A percentile compares a stretch with the other conserved stretches of the same genome.
These are phyloP conservation scores for Rhizoctonia solani DNA, from an alignment of 1,284 basidiomycete species.

Conservation along the genomic window DNA sequence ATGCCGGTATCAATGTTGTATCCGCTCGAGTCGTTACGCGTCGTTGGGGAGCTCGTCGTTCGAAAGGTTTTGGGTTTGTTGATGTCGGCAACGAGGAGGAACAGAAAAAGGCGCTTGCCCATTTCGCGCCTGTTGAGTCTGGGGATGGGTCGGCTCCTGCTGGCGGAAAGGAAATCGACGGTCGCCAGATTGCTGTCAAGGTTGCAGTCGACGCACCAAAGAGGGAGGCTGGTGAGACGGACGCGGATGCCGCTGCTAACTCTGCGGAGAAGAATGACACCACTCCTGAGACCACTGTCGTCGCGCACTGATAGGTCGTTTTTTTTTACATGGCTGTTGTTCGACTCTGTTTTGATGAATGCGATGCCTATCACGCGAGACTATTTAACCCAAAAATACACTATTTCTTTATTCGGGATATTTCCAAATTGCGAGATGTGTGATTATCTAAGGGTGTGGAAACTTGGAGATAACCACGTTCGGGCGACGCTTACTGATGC, in stretches of 20 bases:
- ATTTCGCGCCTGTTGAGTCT: slow-evolving; percentile 30
- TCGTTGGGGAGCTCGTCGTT: slow-evolving; percentile 79
- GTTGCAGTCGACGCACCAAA: slow-evolving; percentile 71
- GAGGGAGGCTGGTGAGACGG: slow-evolving; percentile 46
- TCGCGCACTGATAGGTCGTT: slow-evolving; percentile 23
- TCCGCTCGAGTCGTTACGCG: slow-evolving; percentile 85
- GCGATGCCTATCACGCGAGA: slow-evolving; percentile 33
- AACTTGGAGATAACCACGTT: slow-evolving; percentile 18
- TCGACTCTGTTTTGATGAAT: slow-evolving; percentile 32
- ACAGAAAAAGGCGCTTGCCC: slow-evolving; percentile 81
- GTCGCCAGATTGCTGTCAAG: slow-evolving; percentile 81
- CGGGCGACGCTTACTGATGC: not conserved
- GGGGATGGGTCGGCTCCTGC: slow-evolving; percentile 44
- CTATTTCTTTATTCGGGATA: too few species aligned
- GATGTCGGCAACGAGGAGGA: slow-evolving; percentile 83
- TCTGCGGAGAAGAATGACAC: slow-evolving; percentile 36
- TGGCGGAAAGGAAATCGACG: slow-evolving; percentile 75
- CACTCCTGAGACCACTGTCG: slow-evolving; percentile 24
- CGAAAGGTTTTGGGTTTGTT: slow-evolving; percentile 94
- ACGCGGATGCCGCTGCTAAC: slow-evolving; percentile 39
- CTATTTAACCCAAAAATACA: slow-evolving; percentile 31
- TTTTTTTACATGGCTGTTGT: slow-evolving; percentile 3
- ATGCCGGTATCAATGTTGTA: slow-evolving; percentile 76
- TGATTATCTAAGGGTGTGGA: not conserved
- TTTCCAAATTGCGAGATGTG: too few species aligned